phyloP scores from a whole-genome alignment of 1,284 basidiomycete genomes.

The Irpex lacteus region DNA sequence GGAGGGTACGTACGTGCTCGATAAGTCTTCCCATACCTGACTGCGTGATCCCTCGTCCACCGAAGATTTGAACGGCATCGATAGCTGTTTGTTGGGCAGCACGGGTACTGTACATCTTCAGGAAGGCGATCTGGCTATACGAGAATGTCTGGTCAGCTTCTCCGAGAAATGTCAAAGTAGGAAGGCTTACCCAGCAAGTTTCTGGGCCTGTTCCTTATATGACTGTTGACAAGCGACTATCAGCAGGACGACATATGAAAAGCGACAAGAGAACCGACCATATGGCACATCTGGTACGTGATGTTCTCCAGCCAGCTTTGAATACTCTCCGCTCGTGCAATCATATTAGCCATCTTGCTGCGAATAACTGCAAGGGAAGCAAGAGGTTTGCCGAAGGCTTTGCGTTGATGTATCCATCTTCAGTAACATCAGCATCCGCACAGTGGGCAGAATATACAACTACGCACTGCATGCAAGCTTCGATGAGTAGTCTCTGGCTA shows the following conservation, averaged over 20 bases:
- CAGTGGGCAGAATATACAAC: too few relatives aligned
- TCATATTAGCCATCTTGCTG: slow-evolving; percentile 78
- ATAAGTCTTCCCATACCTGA: slow-evolving; percentile 71
- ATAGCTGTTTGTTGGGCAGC: slow-evolving; percentile 71
- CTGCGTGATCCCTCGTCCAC: slow-evolving; percentile 76
- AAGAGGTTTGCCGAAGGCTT: slow-evolving; percentile 82
- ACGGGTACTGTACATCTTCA: slow-evolving; percentile 74
- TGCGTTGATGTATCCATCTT: slow-evolving; percentile 69
- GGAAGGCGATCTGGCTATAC: slow-evolving; percentile 67
- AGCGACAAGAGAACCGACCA: slow-evolving; percentile 38
- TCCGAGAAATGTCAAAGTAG: not conserved
- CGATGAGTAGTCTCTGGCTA: slow-evolving; percentile 51
- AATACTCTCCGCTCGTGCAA: slow-evolving; percentile 69
- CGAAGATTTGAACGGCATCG: slow-evolving; percentile 81
- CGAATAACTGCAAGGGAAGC: slow-evolving; percentile 77
- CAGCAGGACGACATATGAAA: not conserved
- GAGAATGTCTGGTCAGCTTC: not conserved
- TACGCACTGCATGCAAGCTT: slow-evolving; percentile 65
- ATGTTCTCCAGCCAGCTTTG: slow-evolving; percentile 86
- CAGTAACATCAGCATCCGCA: not conserved
- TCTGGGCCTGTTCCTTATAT: slow-evolving; percentile 29
- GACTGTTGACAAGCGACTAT: slow-evolving; percentile 17
- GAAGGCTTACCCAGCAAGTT: slow-evolving; percentile 27
- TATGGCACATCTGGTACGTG: slow-evolving; percentile 85
- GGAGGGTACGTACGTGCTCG: slow-evolving; percentile 53